Evolutionary conservation across 2,329 filamentous ascomycete species (phyloP).

Genomic region (Botryosphaeria dothidea): DNA sequence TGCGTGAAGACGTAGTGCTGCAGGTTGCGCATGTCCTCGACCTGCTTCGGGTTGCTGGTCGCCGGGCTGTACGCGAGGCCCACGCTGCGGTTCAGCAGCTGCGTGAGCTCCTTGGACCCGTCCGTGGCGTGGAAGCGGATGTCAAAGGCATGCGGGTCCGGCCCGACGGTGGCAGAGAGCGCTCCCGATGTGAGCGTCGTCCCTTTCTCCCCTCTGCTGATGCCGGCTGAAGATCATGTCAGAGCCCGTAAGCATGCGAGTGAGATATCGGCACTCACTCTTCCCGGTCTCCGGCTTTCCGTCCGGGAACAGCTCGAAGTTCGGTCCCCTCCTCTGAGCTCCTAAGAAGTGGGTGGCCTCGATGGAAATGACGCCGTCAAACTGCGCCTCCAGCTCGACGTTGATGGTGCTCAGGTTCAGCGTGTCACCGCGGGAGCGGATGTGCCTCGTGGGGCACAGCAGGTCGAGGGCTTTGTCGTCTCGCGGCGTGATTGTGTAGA

Average conservation of each 20-base stretch:
- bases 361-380: slow-evolving; percentile 61
- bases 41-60: slow-evolving; percentile 54
- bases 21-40: slow-evolving; percentile 49
- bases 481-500: slow-evolving; percentile 53
- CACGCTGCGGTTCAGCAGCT: slow-evolving; percentile 56
- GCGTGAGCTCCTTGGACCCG: slow-evolving; percentile 54
- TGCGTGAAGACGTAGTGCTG: slow-evolving; percentile 50
- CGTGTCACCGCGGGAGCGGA: slow-evolving; percentile 56
- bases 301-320: slow-evolving; percentile 60
- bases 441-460: slow-evolving; percentile 59
- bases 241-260: neutral
- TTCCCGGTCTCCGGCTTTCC: slow-evolving; percentile 43
- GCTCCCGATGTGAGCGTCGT: slow-evolving; percentile 55
- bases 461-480: slow-evolving; percentile 53
- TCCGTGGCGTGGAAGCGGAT: slow-evolving; percentile 57
- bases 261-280: slow-evolving; percentile 26
- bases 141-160: slow-evolving; percentile 54
- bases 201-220: slow-evolving; percentile 45
- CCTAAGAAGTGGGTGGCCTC: slow-evolving; percentile 62
- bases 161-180: slow-evolving; percentile 54
- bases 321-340: slow-evolving; percentile 52
- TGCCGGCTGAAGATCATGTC: slow-evolving; percentile 27
- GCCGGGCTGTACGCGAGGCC: slow-evolving; percentile 59
- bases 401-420: slow-evolving; percentile 58
- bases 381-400: slow-evolving; percentile 58